Conservation (phyloP, 192 early-diverging fungal genomes). For the Rhizophagus prolifer region DNA sequence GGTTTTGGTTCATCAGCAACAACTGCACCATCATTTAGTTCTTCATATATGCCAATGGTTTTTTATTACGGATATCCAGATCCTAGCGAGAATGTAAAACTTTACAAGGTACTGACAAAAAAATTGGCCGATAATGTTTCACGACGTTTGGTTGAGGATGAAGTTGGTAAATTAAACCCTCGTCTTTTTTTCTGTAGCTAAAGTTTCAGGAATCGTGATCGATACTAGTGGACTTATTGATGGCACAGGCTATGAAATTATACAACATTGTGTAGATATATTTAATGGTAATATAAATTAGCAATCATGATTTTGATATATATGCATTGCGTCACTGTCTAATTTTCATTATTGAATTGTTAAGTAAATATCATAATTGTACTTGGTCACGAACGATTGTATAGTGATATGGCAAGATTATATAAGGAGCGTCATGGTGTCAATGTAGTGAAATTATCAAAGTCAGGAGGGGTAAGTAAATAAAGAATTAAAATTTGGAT, state of each 20-base stretch:
- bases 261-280: slow-evolving; percentile 68
- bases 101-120: slow-evolving; percentile 71
- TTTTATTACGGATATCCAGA: slow-evolving; percentile 89
- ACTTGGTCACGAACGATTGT: slow-evolving; percentile 92
- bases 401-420: slow-evolving; percentile 71
- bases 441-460: slow-evolving; percentile 80
- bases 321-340: background rate
- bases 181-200: slow-evolving; percentile 40
- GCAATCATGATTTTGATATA: background rate
- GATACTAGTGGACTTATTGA: slow-evolving; percentile 87
- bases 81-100: slow-evolving; percentile 72
- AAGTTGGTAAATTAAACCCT: slow-evolving; percentile 40
- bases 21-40: slow-evolving; percentile 60
- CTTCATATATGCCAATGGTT: slow-evolving; percentile 73
- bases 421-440: slow-evolving; percentile 51
- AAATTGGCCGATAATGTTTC: slow-evolving; percentile 65
- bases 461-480: slow-evolving; percentile 84
- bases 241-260: slow-evolving; percentile 66
- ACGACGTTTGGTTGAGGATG: slow-evolving; percentile 62
- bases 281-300: slow-evolving; percentile 59
- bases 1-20: slow-evolving; percentile 74
- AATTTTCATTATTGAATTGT: background rate
- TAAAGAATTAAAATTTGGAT: background rate
- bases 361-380: slow-evolving; percentile 82
- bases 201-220: slow-evolving; percentile 77